Conservation (phyloP, 495 filamentous ascomycete species). For the Neurospora discreta region DNA sequence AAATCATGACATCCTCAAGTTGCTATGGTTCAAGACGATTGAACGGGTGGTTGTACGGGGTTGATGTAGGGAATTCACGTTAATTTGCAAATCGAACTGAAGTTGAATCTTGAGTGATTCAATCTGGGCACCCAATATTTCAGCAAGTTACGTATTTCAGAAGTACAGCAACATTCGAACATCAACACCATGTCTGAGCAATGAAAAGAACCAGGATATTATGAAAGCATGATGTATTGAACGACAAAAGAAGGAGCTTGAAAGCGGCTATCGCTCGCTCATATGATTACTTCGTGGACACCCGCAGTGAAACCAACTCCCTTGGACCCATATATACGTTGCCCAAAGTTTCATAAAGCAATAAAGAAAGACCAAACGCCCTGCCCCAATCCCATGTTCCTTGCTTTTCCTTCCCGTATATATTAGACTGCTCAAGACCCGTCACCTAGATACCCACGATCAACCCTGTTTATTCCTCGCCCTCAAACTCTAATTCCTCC, state of each 20-base stretch:
- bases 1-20: background rate
- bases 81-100: background rate
- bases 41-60: background rate
- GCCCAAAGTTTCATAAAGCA: background rate
- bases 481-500: constrained; percentile 9
- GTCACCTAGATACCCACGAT: background rate
- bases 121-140: background rate
- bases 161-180: background rate
- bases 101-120: background rate
- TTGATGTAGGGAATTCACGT: background rate
- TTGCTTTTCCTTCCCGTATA: background rate
- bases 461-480: background rate
- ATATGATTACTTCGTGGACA: background rate
- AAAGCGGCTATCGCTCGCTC: background rate
- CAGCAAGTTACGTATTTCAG: background rate
- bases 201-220: background rate
- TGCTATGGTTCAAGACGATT: background rate
- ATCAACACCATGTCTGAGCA: background rate
- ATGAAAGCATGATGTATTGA: background rate
- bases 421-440: background rate
- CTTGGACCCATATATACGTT: background rate
- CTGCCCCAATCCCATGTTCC: background rate
- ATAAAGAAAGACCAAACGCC: background rate
- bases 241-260: background rate
- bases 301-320: background rate